Percentiles rank a stretch among this genome's conserved stretches.
phyloP scores from a whole-genome alignment of 305 asterid genomes.

The Solanum chacoense region DNA sequence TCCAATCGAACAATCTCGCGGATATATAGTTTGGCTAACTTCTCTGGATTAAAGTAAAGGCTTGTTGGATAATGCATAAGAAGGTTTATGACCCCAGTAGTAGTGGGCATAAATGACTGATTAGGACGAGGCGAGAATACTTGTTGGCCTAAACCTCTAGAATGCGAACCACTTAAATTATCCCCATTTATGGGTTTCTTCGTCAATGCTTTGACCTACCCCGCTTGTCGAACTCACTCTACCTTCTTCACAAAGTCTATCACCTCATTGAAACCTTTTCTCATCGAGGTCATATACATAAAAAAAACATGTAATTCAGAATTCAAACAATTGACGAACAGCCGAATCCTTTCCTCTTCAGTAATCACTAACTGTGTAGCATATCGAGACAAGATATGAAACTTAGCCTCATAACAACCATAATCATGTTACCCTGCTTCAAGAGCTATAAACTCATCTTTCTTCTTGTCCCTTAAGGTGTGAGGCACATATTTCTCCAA shows the following conservation, averaged over 20 bases:
- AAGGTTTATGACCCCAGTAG: neutral
- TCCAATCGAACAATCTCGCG: neutral
- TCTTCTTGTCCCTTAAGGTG: neutral
- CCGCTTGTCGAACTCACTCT: neutral
- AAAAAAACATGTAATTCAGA: too few relatives aligned
- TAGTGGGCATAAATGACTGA: neutral
- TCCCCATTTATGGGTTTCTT: neutral
- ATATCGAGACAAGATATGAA: too few relatives aligned
- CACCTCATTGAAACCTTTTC: neutral
- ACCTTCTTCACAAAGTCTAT: neutral
- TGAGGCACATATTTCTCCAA: neutral
- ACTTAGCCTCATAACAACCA: neutral
- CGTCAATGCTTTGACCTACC: neutral
- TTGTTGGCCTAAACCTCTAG: neutral
- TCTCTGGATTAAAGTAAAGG: neutral
- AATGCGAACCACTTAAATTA: too few relatives aligned
- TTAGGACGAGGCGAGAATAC: neutral
- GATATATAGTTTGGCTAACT: neutral
- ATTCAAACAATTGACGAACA: neutral
- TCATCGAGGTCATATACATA: fast-evolving
- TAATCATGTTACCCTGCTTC: neutral
- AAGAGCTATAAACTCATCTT: neutral
- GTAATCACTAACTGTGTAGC: neutral
- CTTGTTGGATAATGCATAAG: neutral
- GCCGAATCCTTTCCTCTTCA: neutral